These are phyloP conservation scores for Fusarium sororula DNA, from an alignment of 2,329 filamentous ascomycete genomes.

Conservation along the genomic window DNA sequence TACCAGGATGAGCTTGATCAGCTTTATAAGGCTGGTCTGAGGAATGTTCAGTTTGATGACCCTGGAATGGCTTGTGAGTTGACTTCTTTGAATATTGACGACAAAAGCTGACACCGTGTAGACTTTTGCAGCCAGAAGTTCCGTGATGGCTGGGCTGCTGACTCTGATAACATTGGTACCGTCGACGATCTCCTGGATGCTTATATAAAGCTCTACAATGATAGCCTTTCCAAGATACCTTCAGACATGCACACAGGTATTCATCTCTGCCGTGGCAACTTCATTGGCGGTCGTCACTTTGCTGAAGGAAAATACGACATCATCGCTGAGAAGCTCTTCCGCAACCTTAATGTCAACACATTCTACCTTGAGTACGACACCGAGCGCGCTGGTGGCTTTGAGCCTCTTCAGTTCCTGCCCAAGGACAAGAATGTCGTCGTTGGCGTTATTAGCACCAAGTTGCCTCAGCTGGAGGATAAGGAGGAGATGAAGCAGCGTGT, in stretches of 20 bases:
- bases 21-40: conserved; percentile 68
- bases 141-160: conserved; percentile 73
- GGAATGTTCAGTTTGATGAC: conserved; percentile 75
- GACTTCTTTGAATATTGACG: fast-evolving
- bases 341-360: conserved; percentile 69
- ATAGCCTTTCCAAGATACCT: conserved; percentile 70
- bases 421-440: conserved; percentile 70
- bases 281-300: conserved; percentile 72
- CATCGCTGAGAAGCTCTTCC: conserved; percentile 73
- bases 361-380: conserved; percentile 78
- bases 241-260: conserved; percentile 79
- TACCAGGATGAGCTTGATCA: conserved; percentile 70
- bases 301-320: conserved; percentile 73
- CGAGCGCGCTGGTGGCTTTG: conserved; percentile 70
- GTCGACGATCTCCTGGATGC: conserved; percentile 76
- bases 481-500: conserved; percentile 70
- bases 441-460: conserved; percentile 71
- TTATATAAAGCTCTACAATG: conserved; percentile 82
- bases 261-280: conserved; percentile 77
- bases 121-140: conserved; percentile 80
- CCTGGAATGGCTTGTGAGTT: conserved; percentile 71
- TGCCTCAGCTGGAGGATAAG: conserved; percentile 69
- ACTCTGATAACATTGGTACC: conserved; percentile 72
- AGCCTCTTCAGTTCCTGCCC: conserved; percentile 69
- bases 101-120: conserved; percentile 42